Evolutionary conservation across 2,329 filamentous ascomycete species (phyloP).

Genomic region (Chaetomiaceae sp.): DNA sequence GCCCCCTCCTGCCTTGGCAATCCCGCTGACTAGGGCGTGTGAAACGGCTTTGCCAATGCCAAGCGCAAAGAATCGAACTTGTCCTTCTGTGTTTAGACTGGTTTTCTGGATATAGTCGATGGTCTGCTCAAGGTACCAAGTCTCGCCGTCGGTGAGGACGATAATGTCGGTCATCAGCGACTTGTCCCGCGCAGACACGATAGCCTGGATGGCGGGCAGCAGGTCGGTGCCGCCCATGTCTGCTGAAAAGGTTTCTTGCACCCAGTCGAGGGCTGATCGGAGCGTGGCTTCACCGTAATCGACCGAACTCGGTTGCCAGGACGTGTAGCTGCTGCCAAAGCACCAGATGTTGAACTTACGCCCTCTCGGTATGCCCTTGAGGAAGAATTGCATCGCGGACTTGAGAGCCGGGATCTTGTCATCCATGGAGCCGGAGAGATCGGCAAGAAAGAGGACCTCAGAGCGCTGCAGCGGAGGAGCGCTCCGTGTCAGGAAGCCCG

Average conservation of each 20-base stretch:
- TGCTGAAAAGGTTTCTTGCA: conserved; percentile 33
- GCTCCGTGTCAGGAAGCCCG: conserved; percentile 11
- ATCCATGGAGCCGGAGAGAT: conserved; percentile 34
- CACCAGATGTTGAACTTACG: conserved; percentile 41
- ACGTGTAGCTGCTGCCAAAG: conserved; percentile 37
- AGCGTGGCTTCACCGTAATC: conserved; percentile 32
- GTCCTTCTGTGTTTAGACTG: conserved; percentile 33
- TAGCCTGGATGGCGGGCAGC: conserved; percentile 38
- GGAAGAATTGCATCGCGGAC: conserved; percentile 48
- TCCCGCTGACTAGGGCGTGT: conserved; percentile 51
- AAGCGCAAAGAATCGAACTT: conserved; percentile 50
- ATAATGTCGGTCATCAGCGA: conserved; percentile 47
- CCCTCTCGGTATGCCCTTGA: conserved; percentile 47
- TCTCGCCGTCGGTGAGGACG: conserved; percentile 51
- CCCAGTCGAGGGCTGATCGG: conserved; percentile 34
- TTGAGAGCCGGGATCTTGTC: conserved; percentile 42
- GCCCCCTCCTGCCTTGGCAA: conserved; percentile 52
- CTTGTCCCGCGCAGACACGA: conserved; percentile 32
- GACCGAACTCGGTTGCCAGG: conserved; percentile 9
- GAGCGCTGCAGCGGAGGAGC: not conserved
- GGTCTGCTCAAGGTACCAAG: conserved; percentile 42
- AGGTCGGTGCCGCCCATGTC: conserved; percentile 51
- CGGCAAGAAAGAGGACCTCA: conserved; percentile 22
- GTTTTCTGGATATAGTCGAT: conserved; percentile 43
- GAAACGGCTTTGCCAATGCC: conserved; percentile 51